Percentiles rank a stretch among this genome's conserved stretches.
Conservation (phyloP, 106 monocot species). For the Xerophyta viscosa region DNA sequence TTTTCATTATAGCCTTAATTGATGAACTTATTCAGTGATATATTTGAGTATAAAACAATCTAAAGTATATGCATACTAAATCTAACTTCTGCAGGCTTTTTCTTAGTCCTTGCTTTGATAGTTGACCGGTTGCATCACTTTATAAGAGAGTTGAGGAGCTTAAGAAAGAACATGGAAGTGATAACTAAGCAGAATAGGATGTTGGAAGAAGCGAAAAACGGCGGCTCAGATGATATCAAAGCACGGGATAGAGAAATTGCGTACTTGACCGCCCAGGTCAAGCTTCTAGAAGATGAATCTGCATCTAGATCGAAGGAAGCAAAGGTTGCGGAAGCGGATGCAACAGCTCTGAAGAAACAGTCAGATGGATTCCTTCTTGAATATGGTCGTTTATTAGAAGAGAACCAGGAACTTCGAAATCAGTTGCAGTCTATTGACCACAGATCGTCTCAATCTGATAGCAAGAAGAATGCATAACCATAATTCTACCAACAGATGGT, state of each 20-base stretch:
- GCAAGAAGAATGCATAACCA: slow-evolving; percentile 51
- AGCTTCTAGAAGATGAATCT: slow-evolving; percentile 24
- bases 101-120: slow-evolving; percentile 58
- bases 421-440: slow-evolving; percentile 71
- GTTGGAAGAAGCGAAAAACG: slow-evolving; percentile 58
- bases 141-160: slow-evolving; percentile 51
- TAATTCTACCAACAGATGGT: too few relatives aligned
- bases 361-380: slow-evolving; percentile 65
- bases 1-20: too few relatives aligned
- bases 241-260: slow-evolving; percentile 34
- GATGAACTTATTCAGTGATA: neutral
- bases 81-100: slow-evolving; percentile 46
- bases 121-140: slow-evolving; percentile 90
- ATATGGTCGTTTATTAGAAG: slow-evolving; percentile 65
- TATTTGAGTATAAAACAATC: neutral
- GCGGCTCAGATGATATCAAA: slow-evolving; percentile 31
- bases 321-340: slow-evolving; percentile 47
- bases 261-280: slow-evolving; percentile 33
- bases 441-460: slow-evolving; percentile 44
- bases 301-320: slow-evolving; percentile 29
- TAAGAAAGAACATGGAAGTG: slow-evolving; percentile 59
- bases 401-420: slow-evolving; percentile 54
- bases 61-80: neutral
- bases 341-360: slow-evolving; percentile 51
- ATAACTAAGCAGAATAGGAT: slow-evolving; percentile 50